Percentiles rank a stretch among this genome's conserved stretches.
Conservation (phyloP, 768 basidiomycete species). For the Chiua virens region DNA sequence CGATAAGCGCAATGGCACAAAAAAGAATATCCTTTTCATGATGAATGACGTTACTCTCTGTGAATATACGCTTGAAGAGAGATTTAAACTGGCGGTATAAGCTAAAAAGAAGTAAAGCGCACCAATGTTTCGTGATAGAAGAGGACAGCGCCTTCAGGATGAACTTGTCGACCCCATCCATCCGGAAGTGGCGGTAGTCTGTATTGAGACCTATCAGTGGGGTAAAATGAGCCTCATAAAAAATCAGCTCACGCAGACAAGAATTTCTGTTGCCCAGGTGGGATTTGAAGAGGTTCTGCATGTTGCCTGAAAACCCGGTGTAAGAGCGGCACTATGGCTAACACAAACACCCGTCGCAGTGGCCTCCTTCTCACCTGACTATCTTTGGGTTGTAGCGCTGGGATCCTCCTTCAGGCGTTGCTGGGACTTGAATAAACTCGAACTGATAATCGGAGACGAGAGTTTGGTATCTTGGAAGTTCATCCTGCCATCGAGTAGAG, state of each 20-base stretch:
- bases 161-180: conserved; percentile 10
- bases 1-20: conserved; percentile 5
- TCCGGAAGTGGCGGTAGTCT: conserved; percentile 1
- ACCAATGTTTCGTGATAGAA: conserved; percentile 16
- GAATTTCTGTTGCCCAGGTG: conserved; percentile 9
- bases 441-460: not conserved
- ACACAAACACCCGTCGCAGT: too few species aligned
- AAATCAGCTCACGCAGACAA: conserved; percentile 6
- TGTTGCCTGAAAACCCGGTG: not conserved
- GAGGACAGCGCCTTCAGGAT: conserved; percentile 12
- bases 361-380: conserved; percentile 1
- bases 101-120: not conserved
- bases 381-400: conserved; percentile 8
- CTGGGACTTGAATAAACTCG: not conserved
- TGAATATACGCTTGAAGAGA: conserved; percentile 10
- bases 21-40: not conserved
- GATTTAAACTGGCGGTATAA: not conserved
- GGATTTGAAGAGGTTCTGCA: not conserved
- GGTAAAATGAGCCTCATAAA: not conserved
- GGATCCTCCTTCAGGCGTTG: conserved; percentile 12
- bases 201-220: not conserved
- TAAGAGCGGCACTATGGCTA: not conserved
- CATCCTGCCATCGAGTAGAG: not conserved
- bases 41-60: conserved; percentile 5
- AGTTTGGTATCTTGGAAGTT: not conserved